Evolutionary conservation across 2,329 filamentous ascomycete species (phyloP), one percentile per base, ranked within the genome.

Genomic region (Raffaelea arxii): DNA sequence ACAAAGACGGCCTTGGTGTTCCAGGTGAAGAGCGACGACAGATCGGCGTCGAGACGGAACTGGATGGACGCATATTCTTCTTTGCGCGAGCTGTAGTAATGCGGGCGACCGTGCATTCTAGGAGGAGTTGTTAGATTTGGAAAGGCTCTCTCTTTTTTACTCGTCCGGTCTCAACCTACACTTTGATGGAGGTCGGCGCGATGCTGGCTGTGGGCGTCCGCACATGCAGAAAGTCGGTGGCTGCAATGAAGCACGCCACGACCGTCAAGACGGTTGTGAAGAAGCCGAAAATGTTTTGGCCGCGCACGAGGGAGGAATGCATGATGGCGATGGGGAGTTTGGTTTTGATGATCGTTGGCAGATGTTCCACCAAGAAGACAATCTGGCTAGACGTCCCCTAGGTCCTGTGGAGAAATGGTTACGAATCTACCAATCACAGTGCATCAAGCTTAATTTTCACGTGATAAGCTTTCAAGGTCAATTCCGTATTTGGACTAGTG

Each of bases 1-100:
- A 96, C 82, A 68, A 97, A 98, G 59, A 98, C 71, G 68, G 97
- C 87, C 67, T 98, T 98, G 19, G 94, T 98, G 74, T 98, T 98
- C 92, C 91, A 98, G 61, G 86, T 94, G 77, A 97, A 97, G 57
- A 98, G 86, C 38, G 84, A 84, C 50, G 81, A 84, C 50, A 98
- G 78, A 68, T 98, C 91, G 45, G 90, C 85, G 59, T 95, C 85
- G 49, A 98, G 77, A 59, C 90, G 86, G 74, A 98, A 98, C 63
- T 83, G 84, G 62, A 98, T 84, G 62, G 92, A 81, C 56, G 91
- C 92, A 65, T 96, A 97, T 68, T 98, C 92, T 67, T 97, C 90
- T 66, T 86, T 87, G 65, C 92, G 94, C 44, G 77, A 73, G 55
- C 82, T 86, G 73, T 97, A 95, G 75, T 97, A 97, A 64, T 97